phyloP scores from a whole-genome alignment of 2,329 filamentous ascomycete species.

The Diaporthe sp. region DNA sequence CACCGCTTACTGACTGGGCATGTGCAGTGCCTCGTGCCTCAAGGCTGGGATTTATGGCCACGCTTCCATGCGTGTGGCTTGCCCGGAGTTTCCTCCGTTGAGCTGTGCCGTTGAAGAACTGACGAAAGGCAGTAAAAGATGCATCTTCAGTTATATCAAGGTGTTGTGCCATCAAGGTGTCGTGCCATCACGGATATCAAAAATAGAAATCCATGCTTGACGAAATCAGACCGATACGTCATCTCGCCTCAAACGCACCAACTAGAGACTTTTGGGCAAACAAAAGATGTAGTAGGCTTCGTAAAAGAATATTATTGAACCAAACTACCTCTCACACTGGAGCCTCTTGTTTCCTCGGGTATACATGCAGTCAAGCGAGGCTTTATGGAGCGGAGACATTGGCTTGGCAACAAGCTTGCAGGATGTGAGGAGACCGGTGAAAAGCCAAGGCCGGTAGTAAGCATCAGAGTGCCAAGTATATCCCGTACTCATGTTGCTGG shows the following conservation, averaged over 20 bases:
- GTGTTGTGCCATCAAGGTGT: not conserved
- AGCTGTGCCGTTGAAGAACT: not conserved
- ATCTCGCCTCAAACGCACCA: not conserved
- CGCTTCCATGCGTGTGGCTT: not conserved
- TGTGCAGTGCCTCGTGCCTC: no score
- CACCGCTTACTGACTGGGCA: not conserved
- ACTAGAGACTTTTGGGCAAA: not conserved
- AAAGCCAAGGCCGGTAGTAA: not conserved
- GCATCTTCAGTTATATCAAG: no score
- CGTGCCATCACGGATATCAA: not conserved
- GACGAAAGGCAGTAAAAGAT: no score
- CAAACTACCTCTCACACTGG: no score
- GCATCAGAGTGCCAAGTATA: not conserved
- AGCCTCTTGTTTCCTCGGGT: no score
- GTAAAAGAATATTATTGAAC: no score
- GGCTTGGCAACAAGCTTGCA: not conserved
- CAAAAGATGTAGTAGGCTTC: no score
- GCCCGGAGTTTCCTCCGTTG: no score
- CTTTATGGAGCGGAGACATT: no score
- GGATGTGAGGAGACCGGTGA: not conserved
- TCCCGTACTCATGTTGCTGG: not conserved
- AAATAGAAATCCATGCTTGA: not conserved
- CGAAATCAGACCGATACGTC: not conserved
- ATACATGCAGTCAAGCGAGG: not conserved
- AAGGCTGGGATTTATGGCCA: not conserved